Percentiles rank a stretch among this genome's conserved stretches.
Conservation (phyloP, 257 asterid species). For the Buddleja alternifolia region DNA sequence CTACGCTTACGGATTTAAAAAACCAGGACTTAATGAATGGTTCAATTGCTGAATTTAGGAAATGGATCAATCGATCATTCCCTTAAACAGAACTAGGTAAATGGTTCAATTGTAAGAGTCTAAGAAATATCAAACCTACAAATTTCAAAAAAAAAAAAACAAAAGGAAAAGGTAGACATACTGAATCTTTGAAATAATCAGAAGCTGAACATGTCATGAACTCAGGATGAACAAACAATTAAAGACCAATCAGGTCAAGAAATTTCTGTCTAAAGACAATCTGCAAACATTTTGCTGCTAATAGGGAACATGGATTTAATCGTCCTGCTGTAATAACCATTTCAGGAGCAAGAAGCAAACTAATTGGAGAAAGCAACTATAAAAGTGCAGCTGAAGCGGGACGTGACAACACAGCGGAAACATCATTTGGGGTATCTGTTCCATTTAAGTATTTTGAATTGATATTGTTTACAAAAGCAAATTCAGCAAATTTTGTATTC, state of each 20-base stretch:
- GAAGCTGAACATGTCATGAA: background rate
- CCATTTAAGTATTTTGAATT: background rate
- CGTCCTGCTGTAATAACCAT: background rate
- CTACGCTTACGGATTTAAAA: background rate
- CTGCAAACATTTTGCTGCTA: background rate
- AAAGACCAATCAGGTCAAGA: background rate
- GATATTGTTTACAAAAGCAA: background rate
- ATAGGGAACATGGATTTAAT: background rate
- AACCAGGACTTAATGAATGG: background rate
- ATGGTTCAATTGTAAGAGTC: too few species aligned
- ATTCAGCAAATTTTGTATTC: background rate
- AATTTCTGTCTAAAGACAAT: background rate
- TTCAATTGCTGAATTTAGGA: background rate
- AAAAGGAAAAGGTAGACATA: too few species aligned
- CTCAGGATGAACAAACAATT: too few species aligned
- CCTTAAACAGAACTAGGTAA: too few species aligned
- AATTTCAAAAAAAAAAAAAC: too few species aligned
- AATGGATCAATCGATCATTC: background rate
- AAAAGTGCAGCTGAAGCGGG: background rate
- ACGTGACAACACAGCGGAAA: background rate
- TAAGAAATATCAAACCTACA: too few species aligned
- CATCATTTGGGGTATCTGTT: background rate
- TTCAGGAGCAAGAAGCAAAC: background rate
- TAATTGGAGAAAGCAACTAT: background rate
- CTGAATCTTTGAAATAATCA: too few species aligned